Percentiles rank a stretch among this genome's conserved stretches.
phyloP scores from a whole-genome alignment of 257 asterid genomes.

The Capsicum baccatum region DNA sequence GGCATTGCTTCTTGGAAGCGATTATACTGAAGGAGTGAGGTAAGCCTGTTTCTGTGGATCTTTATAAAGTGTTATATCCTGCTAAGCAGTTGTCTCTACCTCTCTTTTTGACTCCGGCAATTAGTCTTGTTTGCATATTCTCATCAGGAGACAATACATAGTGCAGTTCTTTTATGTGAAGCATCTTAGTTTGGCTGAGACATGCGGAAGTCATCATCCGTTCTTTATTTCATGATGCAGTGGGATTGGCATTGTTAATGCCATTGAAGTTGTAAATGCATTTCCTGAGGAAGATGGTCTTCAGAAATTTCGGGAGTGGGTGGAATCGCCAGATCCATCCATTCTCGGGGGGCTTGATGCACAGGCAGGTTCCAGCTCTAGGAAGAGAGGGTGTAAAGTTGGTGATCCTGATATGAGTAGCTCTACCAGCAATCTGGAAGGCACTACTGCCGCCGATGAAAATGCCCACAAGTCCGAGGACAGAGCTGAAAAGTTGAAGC shows the following conservation, averaged over 20 bases:
- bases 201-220: conserved; percentile 24
- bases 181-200: neutral
- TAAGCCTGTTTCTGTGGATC: conserved; percentile 38
- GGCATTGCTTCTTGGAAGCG: conserved; percentile 96
- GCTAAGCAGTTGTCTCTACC: conserved; percentile 24
- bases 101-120: neutral
- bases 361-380: conserved; percentile 48
- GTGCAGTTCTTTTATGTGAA: neutral
- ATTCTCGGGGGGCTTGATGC: conserved; percentile 70
- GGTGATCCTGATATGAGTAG: conserved; percentile 38
- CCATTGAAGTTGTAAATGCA: conserved; percentile 93
- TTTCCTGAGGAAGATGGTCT: conserved; percentile 90
- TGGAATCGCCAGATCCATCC: conserved; percentile 92
- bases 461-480: conserved; percentile 43
- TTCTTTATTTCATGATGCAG: conserved; percentile 46
- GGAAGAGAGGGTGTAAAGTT: conserved; percentile 52
- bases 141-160: neutral
- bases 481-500: conserved; percentile 50
- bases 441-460: conserved; percentile 34
- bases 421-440: conserved; percentile 41
- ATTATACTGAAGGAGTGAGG: conserved; percentile 98
- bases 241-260: conserved; percentile 96
- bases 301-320: conserved; percentile 86
- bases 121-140: neutral
- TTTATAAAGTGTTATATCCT: neutral